phyloP scores from a whole-genome alignment of 805 yeast genomes.

The Debaryomyces maramus region DNA sequence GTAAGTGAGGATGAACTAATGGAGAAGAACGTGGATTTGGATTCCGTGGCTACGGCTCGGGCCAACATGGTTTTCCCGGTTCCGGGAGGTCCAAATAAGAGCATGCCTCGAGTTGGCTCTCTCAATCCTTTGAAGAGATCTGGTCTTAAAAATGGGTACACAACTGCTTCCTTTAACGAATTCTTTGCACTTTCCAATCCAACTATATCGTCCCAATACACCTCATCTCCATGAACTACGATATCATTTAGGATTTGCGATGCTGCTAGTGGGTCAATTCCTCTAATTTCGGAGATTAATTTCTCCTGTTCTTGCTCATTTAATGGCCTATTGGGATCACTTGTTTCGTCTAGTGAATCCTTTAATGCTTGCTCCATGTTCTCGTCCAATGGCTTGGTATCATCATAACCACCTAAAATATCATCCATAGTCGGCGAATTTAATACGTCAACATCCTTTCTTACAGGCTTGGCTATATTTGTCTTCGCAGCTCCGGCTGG shows the following conservation, averaged over 20 bases:
- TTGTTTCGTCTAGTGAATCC: constrained; percentile 19
- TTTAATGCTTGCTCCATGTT: constrained; percentile 4
- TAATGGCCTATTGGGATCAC: constrained; percentile 13
- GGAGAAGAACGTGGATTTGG: constrained; percentile 87
- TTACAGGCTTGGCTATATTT: constrained; percentile 6
- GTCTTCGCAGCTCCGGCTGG: constrained; percentile 7
- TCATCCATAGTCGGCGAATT: constrained; percentile 28
- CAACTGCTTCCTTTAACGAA: constrained; percentile 91
- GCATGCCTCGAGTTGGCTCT: constrained; percentile 96
- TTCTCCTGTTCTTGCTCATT: constrained; percentile 33
- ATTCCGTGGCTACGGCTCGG: constrained; percentile 93
- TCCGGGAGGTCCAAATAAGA: constrained; percentile 97
- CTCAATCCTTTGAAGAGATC: constrained; percentile 87
- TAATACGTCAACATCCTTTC: constrained; percentile 6
- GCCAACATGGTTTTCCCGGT: constrained; percentile 98
- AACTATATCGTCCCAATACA: constrained; percentile 93
- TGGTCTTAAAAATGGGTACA: constrained; percentile 91
- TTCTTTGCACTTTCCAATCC: constrained; percentile 88
- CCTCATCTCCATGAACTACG: constrained; percentile 85
- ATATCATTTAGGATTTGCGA: constrained; percentile 85
- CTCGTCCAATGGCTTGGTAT: constrained; percentile 7
- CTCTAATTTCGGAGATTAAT: constrained; percentile 51
- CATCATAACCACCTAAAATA: constrained; percentile 21
- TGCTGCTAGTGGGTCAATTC: constrained; percentile 79
- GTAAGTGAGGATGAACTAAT: constrained; percentile 89